A percentile compares a stretch with the other conserved stretches of the same genome.
phyloP scores from a whole-genome alignment of 192 early-diverging fungal species.

The Coemansia sp. region DNA sequence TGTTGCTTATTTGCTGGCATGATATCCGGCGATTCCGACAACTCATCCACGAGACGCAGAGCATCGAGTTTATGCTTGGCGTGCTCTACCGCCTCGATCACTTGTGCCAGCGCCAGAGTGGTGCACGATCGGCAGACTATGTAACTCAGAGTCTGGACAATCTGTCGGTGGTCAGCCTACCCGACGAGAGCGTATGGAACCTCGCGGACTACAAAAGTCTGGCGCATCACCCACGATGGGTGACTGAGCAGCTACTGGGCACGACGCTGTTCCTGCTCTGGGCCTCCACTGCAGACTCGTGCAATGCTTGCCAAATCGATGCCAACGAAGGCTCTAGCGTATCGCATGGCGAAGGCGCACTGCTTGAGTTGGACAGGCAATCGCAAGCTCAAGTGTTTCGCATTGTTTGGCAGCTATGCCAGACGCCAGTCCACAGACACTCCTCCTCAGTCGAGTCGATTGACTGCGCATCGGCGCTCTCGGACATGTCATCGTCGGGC shows the following conservation, averaged over 20 bases:
- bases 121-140: slow-evolving; percentile 1
- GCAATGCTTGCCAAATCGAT: neutral
- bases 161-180: slow-evolving; percentile 42
- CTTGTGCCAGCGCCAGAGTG: neutral
- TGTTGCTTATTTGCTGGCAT: slow-evolving; percentile 22
- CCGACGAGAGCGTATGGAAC: slow-evolving; percentile 37
- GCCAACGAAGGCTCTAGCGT: neutral
- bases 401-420: slow-evolving; percentile 26
- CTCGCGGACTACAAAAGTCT: neutral
- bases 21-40: slow-evolving; percentile 14
- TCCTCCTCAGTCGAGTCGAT: neutral
- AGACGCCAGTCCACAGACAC: neutral
- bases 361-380: neutral
- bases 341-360: neutral
- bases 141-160: slow-evolving; percentile 27
- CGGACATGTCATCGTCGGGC: slow-evolving; percentile 1
- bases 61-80: slow-evolving; percentile 11
- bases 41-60: slow-evolving; percentile 42
- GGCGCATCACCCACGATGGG: neutral
- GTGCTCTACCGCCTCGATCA: slow-evolving; percentile 4
- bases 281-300: neutral
- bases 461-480: slow-evolving; percentile 3
- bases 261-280: slow-evolving; percentile 16
- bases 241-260: slow-evolving; percentile 2
- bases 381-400: neutral